Conservation (phyloP, 352 stramenopile species). For the Phytophthora agathidicida region DNA sequence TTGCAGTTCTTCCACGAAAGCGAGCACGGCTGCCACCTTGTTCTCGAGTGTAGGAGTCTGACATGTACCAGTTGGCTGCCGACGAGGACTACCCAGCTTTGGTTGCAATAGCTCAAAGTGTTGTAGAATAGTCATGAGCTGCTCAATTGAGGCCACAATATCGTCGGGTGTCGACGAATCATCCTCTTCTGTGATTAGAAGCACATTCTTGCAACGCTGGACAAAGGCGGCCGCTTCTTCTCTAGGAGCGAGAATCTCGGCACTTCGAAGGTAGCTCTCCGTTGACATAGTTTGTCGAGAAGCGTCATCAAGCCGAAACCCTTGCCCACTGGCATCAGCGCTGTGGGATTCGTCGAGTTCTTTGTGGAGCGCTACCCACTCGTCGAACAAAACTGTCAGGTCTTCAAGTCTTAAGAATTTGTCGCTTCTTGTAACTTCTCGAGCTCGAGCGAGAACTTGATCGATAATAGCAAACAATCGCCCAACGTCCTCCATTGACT, state of each 20-base stretch:
- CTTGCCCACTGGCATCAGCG: neutral
- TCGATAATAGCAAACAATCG: conserved; percentile 19
- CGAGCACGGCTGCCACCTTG: conserved; percentile 43
- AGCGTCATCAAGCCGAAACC: neutral
- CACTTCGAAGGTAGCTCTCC: conserved; percentile 21
- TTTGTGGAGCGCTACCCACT: conserved; percentile 24
- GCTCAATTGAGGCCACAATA: conserved; percentile 35
- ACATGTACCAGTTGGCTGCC: conserved; percentile 5
- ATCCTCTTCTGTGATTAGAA: conserved; percentile 12
- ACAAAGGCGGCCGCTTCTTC: conserved; percentile 29
- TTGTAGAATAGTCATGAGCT: conserved; percentile 51
- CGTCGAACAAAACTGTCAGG: conserved; percentile 26
- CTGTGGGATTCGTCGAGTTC: conserved; percentile 6
- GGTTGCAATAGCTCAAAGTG: conserved; percentile 46
- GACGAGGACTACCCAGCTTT: conserved; percentile 34
- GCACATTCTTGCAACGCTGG: conserved; percentile 25
- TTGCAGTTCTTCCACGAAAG: conserved; percentile 67
- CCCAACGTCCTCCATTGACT: conserved; percentile 25
- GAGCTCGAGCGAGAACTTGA: conserved; percentile 23
- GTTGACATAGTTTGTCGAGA: neutral
- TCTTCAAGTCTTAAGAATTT: conserved; percentile 23
- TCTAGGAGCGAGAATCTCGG: conserved; percentile 28
- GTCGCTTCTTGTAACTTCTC: conserved; percentile 25
- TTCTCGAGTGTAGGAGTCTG: conserved; percentile 27
- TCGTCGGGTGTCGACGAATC: conserved; percentile 13